Percentiles rank a stretch among this genome's conserved stretches.
These are phyloP conservation scores for Sesbania bispinosa DNA, from an alignment of 306 rosid species.

Conservation along the genomic window DNA sequence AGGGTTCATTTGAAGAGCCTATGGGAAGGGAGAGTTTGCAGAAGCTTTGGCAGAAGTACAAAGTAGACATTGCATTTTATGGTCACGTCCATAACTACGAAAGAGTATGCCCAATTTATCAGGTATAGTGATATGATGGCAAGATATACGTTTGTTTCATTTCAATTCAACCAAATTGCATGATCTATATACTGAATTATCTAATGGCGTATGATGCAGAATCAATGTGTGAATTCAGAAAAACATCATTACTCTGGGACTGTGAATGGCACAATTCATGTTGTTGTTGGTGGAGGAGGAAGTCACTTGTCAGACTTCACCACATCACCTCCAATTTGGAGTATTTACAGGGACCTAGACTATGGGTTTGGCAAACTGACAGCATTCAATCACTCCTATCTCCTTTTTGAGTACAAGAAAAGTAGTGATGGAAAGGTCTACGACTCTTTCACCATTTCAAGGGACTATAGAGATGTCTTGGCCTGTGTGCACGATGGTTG, in stretches of 20 bases:
- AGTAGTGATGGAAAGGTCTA: slow-evolving; percentile 65
- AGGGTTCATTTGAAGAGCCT: slow-evolving; percentile 75
- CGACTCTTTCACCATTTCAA: slow-evolving; percentile 64
- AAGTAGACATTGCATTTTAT: slow-evolving; percentile 76
- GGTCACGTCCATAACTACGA: slow-evolving; percentile 92
- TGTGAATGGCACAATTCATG: slow-evolving; percentile 70
- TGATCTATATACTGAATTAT: background rate
- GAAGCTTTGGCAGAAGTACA: too few species aligned
- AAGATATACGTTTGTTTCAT: background rate
- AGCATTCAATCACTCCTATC: slow-evolving; percentile 65
- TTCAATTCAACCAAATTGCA: background rate
- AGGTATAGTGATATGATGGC: too few species aligned
- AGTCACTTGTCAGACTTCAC: slow-evolving; percentile 51
- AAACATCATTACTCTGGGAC: slow-evolving; percentile 51
- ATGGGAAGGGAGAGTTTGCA: slow-evolving; percentile 88
- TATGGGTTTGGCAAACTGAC: slow-evolving; percentile 73
- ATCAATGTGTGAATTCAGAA: slow-evolving; percentile 56
- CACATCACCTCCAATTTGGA: slow-evolving; percentile 49
- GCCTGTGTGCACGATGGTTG: too few species aligned
- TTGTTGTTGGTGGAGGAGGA: slow-evolving; percentile 78
- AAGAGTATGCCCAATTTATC: slow-evolving; percentile 81
- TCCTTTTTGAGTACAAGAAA: slow-evolving; percentile 69
- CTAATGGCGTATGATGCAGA: slow-evolving; percentile 44
- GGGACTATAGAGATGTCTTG: slow-evolving; percentile 70
- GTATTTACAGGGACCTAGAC: slow-evolving; percentile 59